Evolutionary conservation across 2,329 filamentous ascomycete genomes (phyloP), one percentile per base, ranked within the genome.

Genomic region (Penicillium brasilianum): DNA sequence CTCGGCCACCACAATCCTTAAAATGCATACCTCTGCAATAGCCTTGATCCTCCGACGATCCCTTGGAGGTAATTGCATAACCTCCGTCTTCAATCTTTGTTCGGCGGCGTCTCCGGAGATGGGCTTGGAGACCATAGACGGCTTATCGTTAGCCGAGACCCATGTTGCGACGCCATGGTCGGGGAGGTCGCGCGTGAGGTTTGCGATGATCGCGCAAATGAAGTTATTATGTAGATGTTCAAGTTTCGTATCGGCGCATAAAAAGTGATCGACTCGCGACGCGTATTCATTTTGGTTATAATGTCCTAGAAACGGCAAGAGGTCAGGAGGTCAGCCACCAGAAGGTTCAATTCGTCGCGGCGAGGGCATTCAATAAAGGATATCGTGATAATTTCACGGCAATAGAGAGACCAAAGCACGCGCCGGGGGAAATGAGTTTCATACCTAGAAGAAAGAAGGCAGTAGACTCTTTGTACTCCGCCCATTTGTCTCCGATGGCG

Each of bases 201-300:
- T 89, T 22, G 81, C 83, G 64, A 85, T 84, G 52, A 89, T 81
- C 22, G 84, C 84, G 67, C 82, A 81, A 60, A 89, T 73, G 44
- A 89, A 82, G 50, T 85, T 83, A 69, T 89, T 89, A 74, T 89
- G 87, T 8, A 87, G 81, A 66, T 86, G 84, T 70, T 84, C 83
- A 28, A 77, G 81, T 60, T 81, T 80, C 7, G 83, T 78, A 52
- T 85, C 81, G 50, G 78, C 74, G 66, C 78, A 81, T 64, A 88
- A 79, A 65, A 88, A 82, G 63, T 81, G 81, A 67, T 84, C 80
- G 54, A 88, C 81, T 61, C 82, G 82, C 69, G 81, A 81, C 57
- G 81, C 78, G 66, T 88, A 81, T 76, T 89, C 87, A 64, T 81
- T 82, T 70, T 88, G 86, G 72, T 87, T 88, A 59, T 87, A 80